Base-by-base conservation (phyloP, 306 rosid genomes). In the Citrullus colocynthis region DNA sequence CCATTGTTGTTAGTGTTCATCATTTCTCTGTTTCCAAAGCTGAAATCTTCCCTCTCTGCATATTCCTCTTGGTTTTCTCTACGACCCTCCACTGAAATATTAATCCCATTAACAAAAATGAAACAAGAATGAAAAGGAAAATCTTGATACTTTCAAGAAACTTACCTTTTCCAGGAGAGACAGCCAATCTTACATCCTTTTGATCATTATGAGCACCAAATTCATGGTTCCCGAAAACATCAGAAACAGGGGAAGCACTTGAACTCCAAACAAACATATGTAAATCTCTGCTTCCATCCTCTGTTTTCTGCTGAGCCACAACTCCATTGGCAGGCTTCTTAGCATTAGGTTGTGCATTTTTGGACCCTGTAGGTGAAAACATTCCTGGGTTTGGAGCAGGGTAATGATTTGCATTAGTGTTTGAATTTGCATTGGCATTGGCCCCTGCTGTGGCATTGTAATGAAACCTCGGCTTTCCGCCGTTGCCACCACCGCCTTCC, bases 251-350 rank as follows among this genome's bases (percentile, higher is more conserved):
- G 1, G 98, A 93, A 81, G 85, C 83, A 62, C 96, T 91, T 0
- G 98, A 91, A 65, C 97, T 91, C 98, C 98, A 93, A 57, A 93
- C 97, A 77, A 91, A 91, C 98, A 91, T 93, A 18, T 93, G 97
- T 41, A 93, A 94, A 52, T 94, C 97, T 69, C 80, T 90, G 21
- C 56, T 81, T 5, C 91, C 88, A 67, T 85, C 92, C n/a, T 89
- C 89, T 2, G 84, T 59, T 62, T 85, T 85, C 66, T 73, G 83
- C 69, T 75, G 88, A 2, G 77, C 84, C 80, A 34, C 74, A 39
- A 81, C 90, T 12, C 95, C 98, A 81, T 84, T 89, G 63, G 84
- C 81, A 80, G 78, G 88, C 82, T 84, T 89, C 6, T 67, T 67
- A 4, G 64, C 52, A 52, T 65, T 65, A 0, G 48, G 9, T 9